Conservation (phyloP, 2,329 filamentous ascomycete genomes). For the Alternaria metachromatica region DNA sequence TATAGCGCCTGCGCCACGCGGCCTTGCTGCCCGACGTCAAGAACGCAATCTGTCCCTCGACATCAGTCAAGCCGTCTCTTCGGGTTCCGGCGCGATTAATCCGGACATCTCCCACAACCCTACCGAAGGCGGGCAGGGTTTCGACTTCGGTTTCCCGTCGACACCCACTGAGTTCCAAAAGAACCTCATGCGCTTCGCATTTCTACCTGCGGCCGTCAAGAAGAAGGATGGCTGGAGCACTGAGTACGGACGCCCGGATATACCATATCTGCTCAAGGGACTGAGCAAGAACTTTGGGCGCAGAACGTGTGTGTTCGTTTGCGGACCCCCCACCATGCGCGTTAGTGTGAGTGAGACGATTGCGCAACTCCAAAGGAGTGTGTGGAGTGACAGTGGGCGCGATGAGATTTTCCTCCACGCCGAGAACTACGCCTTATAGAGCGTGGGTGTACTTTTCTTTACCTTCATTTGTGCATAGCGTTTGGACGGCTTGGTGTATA, state of each 20-base stretch:
- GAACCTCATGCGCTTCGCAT: constrained; percentile 88
- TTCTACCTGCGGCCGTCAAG: constrained; percentile 64
- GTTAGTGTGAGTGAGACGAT: constrained; percentile 87
- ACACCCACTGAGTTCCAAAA: constrained; percentile 89
- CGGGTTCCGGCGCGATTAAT: constrained; percentile 46
- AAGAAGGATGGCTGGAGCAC: constrained; percentile 81
- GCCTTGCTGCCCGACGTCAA: constrained; percentile 51
- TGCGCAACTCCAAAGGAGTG: constrained; percentile 79
- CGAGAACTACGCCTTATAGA: constrained; percentile 88
- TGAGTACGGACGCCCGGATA: constrained; percentile 88
- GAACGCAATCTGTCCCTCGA: constrained; percentile 53
- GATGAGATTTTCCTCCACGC: constrained; percentile 95
- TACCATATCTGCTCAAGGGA: constrained; percentile 84
- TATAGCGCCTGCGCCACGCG: constrained; percentile 32
- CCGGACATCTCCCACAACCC: constrained; percentile 51
- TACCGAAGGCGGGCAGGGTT: constrained; percentile 34
- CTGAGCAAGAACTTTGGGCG: constrained; percentile 83
- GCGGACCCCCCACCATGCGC: constrained; percentile 85
- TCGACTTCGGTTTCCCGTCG: constrained; percentile 73
- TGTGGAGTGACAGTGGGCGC: constrained; percentile 77
- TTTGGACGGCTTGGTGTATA: constrained; percentile 25
- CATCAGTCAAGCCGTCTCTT: constrained; percentile 48
- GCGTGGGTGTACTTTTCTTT: constrained; percentile 7
- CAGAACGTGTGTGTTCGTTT: constrained; percentile 89
- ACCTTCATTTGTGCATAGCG: constrained; percentile 37